Base-by-base conservation (phyloP, 2,329 filamentous ascomycete species). In the Penicillium digitatum region DNA sequence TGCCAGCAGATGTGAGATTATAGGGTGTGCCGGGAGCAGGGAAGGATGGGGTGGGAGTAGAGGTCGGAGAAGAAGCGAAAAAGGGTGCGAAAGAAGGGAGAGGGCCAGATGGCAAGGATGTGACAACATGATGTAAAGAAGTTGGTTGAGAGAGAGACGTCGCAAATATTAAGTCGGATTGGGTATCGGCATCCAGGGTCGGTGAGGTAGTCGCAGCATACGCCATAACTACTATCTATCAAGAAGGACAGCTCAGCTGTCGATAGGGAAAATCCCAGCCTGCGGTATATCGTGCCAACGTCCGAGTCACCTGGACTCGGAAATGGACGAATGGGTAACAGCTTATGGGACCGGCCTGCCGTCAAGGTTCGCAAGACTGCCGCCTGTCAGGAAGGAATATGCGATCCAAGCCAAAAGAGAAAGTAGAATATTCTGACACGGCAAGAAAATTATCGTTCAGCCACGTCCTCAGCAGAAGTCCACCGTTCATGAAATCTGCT, bases 401-500 rank as follows among this genome's bases (percentile, higher is more conserved):
- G 62, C 61, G 64, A 69, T 68, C 69, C 62, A 64, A 69, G 68
- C 65, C 65, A 58, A 60, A 62, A 64, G 61, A 56, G 62, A 62
- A 62, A 62, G 60, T 49, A 61, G 65, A 64, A 61, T 66, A 65
- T 64, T 68, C 62, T 63, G 67, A 65, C 62, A 66, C 64, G 59
- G 59, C 61, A 56, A 61, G 53, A 55, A 58, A 61, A 48, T 62
- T 57, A 68, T 66, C 62, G 58, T 68, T 67, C 66, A 72, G 69
- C 69, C 67, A 70, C 69, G 69, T 72, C 69, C 67, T 71, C 69
- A 74, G 67, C 66, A 69, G 68, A 69, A 68, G 66, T 68, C 63
- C 64, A 67, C 64, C 52, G 67, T 64, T 69, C 66, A 74, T 71
- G 71, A 70, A 72, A 67, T 71, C 68, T 74, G 73, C 73, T 74